These are phyloP conservation scores for Tinospora cordifolia DNA, from an alignment of 164 flowering plant genomes.

Conservation along the genomic window DNA sequence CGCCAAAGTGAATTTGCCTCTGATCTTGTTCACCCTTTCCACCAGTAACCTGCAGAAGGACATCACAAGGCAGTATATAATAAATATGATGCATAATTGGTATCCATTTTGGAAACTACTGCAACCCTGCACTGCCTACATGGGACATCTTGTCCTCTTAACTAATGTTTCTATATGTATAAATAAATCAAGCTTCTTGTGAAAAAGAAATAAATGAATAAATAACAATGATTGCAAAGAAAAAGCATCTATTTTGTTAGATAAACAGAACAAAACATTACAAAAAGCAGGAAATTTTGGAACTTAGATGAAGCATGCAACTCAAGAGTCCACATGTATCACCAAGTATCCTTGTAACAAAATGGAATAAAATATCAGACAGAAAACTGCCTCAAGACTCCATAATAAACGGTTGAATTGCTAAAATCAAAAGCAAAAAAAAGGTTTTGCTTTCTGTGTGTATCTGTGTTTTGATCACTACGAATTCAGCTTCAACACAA, in stretches of 20 bases:
- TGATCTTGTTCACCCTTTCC: slow-evolving; percentile 67
- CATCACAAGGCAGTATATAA: not conserved
- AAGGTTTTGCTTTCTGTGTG: not conserved
- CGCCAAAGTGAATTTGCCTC: slow-evolving; percentile 65
- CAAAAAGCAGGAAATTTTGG: too few species aligned
- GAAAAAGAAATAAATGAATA: too few species aligned
- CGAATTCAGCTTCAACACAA: not conserved
- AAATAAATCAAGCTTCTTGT: too few species aligned
- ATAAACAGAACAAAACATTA: not conserved
- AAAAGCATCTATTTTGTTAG: not conserved
- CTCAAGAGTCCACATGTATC: too few species aligned
- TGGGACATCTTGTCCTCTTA: too few species aligned
- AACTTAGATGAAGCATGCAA: too few species aligned
- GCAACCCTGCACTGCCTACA: too few species aligned
- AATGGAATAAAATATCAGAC: too few species aligned
- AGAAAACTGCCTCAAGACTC: not conserved
- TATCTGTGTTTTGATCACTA: not conserved
- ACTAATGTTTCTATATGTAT: too few species aligned
- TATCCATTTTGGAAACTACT: too few species aligned
- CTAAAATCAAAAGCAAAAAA: not conserved
- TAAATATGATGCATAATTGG: too few species aligned
- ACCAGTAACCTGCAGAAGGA: slow-evolving; percentile 53
- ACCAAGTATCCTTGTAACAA: too few species aligned
- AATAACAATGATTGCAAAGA: not conserved
- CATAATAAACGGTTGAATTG: not conserved